phyloP scores from a whole-genome alignment of 75 land plant species.

The Cupressus sempervirens region DNA sequence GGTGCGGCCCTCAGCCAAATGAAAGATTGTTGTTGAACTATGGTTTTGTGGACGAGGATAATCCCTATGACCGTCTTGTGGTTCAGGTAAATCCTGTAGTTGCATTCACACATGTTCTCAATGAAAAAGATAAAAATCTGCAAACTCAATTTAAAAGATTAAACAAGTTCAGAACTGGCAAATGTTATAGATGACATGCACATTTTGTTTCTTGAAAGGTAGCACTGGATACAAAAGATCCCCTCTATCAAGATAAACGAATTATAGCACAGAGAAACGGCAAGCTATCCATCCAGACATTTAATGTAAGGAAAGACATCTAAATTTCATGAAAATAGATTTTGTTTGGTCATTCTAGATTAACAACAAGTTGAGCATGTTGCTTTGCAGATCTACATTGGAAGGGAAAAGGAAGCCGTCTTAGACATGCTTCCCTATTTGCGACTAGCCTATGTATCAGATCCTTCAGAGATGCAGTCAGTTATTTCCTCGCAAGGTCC shows the following conservation, averaged over 20 bases:
- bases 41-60: conserved; percentile 98
- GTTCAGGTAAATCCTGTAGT: conserved; percentile 57
- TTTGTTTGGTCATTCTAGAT: conserved; percentile 1
- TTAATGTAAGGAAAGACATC: conserved; percentile 46
- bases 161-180: neutral
- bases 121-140: neutral
- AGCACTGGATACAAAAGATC: conserved; percentile 84
- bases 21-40: conserved; percentile 86
- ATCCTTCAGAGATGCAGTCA: conserved; percentile 82
- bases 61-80: conserved; percentile 80
- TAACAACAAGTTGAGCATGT: neutral
- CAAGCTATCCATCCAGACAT: conserved; percentile 65
- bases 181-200: neutral
- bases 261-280: conserved; percentile 90
- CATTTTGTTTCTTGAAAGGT: conserved; percentile 44
- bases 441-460: conserved; percentile 89
- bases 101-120: neutral
- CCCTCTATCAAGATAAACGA: conserved; percentile 94
- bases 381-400: conserved; percentile 57
- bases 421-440: conserved; percentile 88
- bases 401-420: conserved; percentile 92
- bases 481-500: conserved; percentile 92
- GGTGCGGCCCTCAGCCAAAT: conserved; percentile 99
- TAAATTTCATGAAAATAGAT: neutral
- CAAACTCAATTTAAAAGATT: neutral